A percentile compares a stretch with the other conserved stretches of the same genome.
Evolutionary conservation across 192 early-diverging fungal genomes (phyloP).

Genomic region (Irineochytrium annulatum): DNA sequence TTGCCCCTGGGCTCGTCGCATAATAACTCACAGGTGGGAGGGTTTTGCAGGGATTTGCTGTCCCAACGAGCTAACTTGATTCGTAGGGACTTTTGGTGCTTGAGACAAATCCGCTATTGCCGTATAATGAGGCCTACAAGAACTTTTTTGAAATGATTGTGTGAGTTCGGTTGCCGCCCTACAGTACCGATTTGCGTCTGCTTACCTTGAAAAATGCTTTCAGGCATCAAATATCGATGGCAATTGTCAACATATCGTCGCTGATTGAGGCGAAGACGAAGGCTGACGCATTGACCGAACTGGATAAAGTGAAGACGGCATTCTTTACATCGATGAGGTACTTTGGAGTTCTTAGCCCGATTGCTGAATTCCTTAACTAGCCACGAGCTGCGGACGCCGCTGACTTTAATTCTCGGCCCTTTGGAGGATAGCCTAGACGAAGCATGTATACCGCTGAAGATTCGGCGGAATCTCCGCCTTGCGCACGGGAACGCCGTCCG

Average conservation of each 20-base stretch:
- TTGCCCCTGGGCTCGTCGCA: too few species aligned
- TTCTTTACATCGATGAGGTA: slow-evolving; percentile 32
- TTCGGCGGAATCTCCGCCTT: slow-evolving; percentile 25
- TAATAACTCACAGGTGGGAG: too few species aligned
- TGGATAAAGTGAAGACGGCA: slow-evolving; percentile 39
- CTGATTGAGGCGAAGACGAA: slow-evolving; percentile 11
- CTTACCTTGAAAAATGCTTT: neutral
- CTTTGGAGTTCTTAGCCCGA: neutral
- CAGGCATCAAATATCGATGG: slow-evolving; percentile 12
- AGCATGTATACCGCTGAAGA: neutral
- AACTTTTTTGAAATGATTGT: slow-evolving; percentile 12
- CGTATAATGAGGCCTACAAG: slow-evolving; percentile 17
- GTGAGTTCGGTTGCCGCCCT: too few species aligned
- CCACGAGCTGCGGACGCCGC: slow-evolving; percentile 43
- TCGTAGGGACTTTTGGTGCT: slow-evolving; percentile 18
- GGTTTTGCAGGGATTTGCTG: too few species aligned
- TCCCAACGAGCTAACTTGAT: too few species aligned
- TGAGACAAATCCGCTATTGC: slow-evolving; percentile 15
- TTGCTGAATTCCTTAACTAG: neutral
- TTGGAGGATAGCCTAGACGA: neutral
- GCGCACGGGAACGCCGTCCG: slow-evolving; percentile 47
- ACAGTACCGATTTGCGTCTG: too few species aligned
- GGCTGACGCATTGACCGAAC: slow-evolving; percentile 27
- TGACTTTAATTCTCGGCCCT: neutral
- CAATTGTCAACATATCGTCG: slow-evolving; percentile 6